Base-by-base conservation (phyloP, 148 eudicot species). In the Rhododendron griersonianum region DNA sequence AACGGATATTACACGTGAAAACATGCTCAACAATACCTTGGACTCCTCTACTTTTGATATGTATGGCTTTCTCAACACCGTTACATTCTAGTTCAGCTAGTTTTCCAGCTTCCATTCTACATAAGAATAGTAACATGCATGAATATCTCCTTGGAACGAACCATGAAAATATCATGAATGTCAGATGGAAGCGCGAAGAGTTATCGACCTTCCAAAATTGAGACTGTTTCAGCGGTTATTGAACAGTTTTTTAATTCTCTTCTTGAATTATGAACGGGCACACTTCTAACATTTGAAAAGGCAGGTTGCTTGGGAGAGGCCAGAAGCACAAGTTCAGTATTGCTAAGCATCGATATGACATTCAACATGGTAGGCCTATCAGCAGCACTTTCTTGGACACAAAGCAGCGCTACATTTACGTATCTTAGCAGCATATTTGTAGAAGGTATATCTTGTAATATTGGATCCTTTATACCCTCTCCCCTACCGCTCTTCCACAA, bases 291-390 rank as follows among this genome's bases (percentile, higher is more conserved):
- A 19, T 23, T 7, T 41, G 80, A 39, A 76, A 76, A 76, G 15
- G 80, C 50, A 76, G 45, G 80, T 76, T 39, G 80, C 14, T 25
- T 25, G 28, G 35, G 74, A 67, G 74, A 67, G 5, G 74, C 74
- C 11, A 11, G 74, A 8, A 11, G 15, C 35, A 11, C 74, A 67
- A 10, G 74, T 67, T 67, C 74, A 67, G 10, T 67, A 67, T 25
- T 67, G 74, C 74, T 67, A 3, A 67, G 35, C 74, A 67, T 83
- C 3, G 59, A 71, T 16, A 83, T 2, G 0, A 67, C 11, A 15
- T 69, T 25, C 7, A 79, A 83, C 85, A 83, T 83, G 48, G 85
- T 41, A 47, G 79, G 85, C 33, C 85, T n/a, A 69, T 69, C 79
- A 16, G 25, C 55, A 44, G 63, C 59, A n/a, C 51, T 47, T 69